Conservation (phyloP, 805 yeast species). For the Komagataella pastoris region DNA sequence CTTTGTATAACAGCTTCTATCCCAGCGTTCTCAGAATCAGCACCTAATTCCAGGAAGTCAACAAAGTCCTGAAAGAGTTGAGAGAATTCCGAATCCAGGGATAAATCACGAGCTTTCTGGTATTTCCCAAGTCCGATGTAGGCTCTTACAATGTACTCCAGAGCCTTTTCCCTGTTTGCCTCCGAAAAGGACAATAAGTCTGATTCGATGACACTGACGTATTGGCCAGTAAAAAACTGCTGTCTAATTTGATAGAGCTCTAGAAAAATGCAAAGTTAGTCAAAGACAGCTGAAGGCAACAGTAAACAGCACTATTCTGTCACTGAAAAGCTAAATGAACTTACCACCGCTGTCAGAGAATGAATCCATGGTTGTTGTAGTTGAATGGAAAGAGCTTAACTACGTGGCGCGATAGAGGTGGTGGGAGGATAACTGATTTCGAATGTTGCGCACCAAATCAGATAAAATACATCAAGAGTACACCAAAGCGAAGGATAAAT, state of each 20-base stretch:
- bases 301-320: slow-evolving; percentile 17
- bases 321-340: slow-evolving; percentile 42
- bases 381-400: background rate
- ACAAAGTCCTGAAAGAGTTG: slow-evolving; percentile 2
- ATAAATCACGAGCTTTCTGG: slow-evolving; percentile 1
- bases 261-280: slow-evolving; percentile 5
- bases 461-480: background rate
- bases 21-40: background rate
- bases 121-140: background rate
- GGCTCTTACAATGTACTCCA: slow-evolving; percentile 3
- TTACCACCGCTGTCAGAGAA: slow-evolving; percentile 22
- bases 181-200: slow-evolving; percentile 20
- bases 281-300: too few relatives aligned
- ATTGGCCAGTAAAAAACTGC: slow-evolving; percentile 50
- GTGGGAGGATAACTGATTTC: background rate
- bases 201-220: slow-evolving; percentile 26
- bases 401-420: background rate
- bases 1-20: slow-evolving; percentile 1
- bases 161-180: slow-evolving; percentile 8
- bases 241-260: slow-evolving; percentile 44
- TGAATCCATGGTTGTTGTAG: slow-evolving; percentile 9
- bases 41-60: background rate
- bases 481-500: background rate
- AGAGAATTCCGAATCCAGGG: background rate
- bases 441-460: background rate